A percentile compares a stretch with the other conserved stretches of the same genome.
These are phyloP conservation scores for Globisporangium perplexum DNA, from an alignment of 352 stramenopile species.

Conservation along the genomic window DNA sequence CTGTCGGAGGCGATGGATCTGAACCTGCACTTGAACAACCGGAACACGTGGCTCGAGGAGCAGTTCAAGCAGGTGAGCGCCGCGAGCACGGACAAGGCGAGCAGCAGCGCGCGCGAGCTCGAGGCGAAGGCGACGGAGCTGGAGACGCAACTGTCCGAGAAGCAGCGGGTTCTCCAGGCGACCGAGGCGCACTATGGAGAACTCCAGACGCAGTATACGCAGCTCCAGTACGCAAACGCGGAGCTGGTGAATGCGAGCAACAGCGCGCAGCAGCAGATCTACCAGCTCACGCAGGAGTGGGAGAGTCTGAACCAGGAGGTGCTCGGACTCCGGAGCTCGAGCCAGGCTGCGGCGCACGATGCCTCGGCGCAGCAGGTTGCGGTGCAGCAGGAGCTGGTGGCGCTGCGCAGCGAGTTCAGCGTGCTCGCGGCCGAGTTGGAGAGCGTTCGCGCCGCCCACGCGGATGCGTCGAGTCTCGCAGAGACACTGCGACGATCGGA, in stretches of 20 bases:
- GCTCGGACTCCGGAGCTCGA: constrained; percentile 3
- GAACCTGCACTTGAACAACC: constrained; percentile 75
- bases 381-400: constrained; percentile 25
- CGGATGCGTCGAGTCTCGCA: neutral
- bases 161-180: constrained; percentile 2
- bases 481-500: constrained; percentile 21
- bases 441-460: constrained; percentile 11
- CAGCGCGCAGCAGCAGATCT: constrained; percentile 8
- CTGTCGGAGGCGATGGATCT: constrained; percentile 81
- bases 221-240: constrained; percentile 9
- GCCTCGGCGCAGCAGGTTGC: constrained; percentile 5
- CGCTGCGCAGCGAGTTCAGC: constrained; percentile 20
- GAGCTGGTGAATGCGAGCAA: constrained; percentile 5
- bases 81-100: constrained; percentile 16
- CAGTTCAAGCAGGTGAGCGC: constrained; percentile 44
- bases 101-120: constrained; percentile 20
- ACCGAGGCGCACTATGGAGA: constrained; percentile 27
- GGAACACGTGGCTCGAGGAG: constrained; percentile 74
- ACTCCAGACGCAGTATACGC: constrained; percentile 7
- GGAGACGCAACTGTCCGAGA: constrained; percentile 7
- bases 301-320: constrained; percentile 21
- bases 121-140: constrained; percentile 1
- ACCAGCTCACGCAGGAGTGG: constrained; percentile 15
- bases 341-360: neutral
- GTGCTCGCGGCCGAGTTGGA: constrained; percentile 15